Evolutionary conservation across 2,329 filamentous ascomycete species (phyloP), one percentile per base, ranked within the genome.

Genomic region (Alternaria novae-zelandiae): DNA sequence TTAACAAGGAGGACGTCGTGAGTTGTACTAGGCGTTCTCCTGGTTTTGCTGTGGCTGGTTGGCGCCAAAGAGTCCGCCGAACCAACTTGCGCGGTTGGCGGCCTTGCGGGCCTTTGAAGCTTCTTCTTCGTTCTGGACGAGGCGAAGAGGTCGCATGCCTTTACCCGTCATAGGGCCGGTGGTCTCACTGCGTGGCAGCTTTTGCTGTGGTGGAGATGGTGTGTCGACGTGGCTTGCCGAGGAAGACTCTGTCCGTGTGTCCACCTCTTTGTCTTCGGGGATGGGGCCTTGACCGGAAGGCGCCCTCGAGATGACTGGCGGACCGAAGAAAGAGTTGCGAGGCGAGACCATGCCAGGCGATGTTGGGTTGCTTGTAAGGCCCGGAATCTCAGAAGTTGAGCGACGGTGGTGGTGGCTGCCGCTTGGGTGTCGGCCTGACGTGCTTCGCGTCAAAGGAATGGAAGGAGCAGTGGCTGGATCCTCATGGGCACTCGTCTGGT

Each of bases 61-160:
- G 15, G 71, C 70, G 9, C 76, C 73, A 69, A 84, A 84, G 70
- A 82, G 82, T 4, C 82, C 82, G 8, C 74, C 72, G 25, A 85
- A 82, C 83, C 83, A 85, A 62, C 80, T 83, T 11, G 72, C 77
- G 20, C 83, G 70, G 64, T 85, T 85, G 12, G 79, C 81, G 36
- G 78, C 78, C 63, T 83, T 84, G 58, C 78, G 74, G 8, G 79
- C 80, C 57, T 75, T 72, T 47, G 74, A 75, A 3, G 75, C 76
- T 45, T 78, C 75, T 23, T 79, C 78, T 20, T 83, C 81, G 61
- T 97, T 93, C 80, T 96, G 92, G 50, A 98, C 94, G 28, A 99
- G 85, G 15, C 95, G 87, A 68, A 99, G 83, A 7, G 95, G 95
- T 36, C 94, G 87, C 62, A 96, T 89, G 80, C 96, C 96, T 74